Evolutionary conservation across 2,329 filamentous ascomycete genomes (phyloP), one percentile per base, ranked within the genome.

Genomic region (Alternaria conjuncta): DNA sequence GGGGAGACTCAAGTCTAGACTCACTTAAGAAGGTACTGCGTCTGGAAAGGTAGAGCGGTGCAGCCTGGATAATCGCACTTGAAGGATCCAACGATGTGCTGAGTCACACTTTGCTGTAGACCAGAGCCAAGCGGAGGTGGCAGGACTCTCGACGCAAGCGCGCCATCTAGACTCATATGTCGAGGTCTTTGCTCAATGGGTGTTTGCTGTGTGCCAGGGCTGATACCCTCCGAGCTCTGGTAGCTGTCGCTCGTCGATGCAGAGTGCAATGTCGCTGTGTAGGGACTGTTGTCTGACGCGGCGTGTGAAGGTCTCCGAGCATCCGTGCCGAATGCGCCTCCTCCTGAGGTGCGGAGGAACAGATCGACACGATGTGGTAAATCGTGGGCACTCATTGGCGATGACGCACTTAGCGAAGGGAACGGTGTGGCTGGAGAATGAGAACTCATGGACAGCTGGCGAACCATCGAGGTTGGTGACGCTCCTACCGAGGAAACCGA

Each of bases 41-140:
- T 96, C 72, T 93, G 90, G 70, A 96, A 96, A 0, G 92, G 89
- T 28, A 84, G 80, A 2, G 92, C 92, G 41, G 78, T 91, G 77
- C 92, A 96, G 9, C 89, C 90, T 8, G 84, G 81, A 75, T 85
- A 82, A 82, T 71, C 80, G 76, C 91, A 94, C 49, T 86, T 81
- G 74, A 79, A 80, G 6, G 72, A 72, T 4, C 75, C 74, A 15
- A 71, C 53, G 8, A 71, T 69, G 63, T 75, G 75, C 6, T 75
- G 67, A 9, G 71, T 73, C 15, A 78, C 63, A 53, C 72, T 46
- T 21, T 43, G 73, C 32, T 72, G 70, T 25, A 79, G 71, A 26
- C 71, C 70, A n/a, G 76, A 72, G 8, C 70, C 71, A 20, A 72
- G 66, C 4, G 77, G 78, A 23, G 72, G 75, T 15, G 78, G 78